A percentile compares a stretch with the other conserved stretches of the same genome.
phyloP scores from a whole-genome alignment of 805 yeast species.

The Yarrowia phangngaensis region DNA sequence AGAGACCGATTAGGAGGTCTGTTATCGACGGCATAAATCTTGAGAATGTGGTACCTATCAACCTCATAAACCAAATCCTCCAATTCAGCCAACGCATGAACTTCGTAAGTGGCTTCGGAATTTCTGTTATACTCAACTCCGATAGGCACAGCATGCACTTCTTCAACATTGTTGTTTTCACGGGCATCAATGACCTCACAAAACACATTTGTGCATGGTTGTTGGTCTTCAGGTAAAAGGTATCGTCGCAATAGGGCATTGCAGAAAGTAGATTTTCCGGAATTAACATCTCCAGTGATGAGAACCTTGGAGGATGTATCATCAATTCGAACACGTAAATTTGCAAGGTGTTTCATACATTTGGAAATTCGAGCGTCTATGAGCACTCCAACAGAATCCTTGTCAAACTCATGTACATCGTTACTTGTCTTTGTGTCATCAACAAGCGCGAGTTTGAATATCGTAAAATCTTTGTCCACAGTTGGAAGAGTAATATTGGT shows the following conservation, averaged over 20 bases:
- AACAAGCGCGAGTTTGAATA: conserved; percentile 59
- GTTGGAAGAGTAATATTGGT: conserved; percentile 28
- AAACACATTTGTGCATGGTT: conserved; percentile 94
- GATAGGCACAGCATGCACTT: conserved; percentile 82
- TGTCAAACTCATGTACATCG: conserved; percentile 57
- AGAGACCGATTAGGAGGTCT: conserved; percentile 66
- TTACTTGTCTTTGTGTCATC: conserved; percentile 40
- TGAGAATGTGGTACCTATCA: conserved; percentile 66
- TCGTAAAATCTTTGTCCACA: conserved; percentile 45
- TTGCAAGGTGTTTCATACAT: conserved; percentile 61
- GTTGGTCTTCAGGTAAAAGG: conserved; percentile 91
- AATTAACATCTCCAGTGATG: conserved; percentile 93
- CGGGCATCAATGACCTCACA: conserved; percentile 88
- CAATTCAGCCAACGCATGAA: conserved; percentile 52
- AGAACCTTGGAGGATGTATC: conserved; percentile 91
- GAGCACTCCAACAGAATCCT: conserved; percentile 62
- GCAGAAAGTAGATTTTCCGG: conserved; percentile 95
- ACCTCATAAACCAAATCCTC: conserved; percentile 68
- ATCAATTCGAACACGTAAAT: conserved; percentile 77
- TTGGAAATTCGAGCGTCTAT: conserved; percentile 64
- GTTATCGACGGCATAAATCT: conserved; percentile 75
- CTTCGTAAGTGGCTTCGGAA: conserved; percentile 64
- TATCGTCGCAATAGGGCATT: conserved; percentile 77
- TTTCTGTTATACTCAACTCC: conserved; percentile 46
- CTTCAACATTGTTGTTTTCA: conserved; percentile 71